Base-by-base conservation (phyloP, 192 early-diverging fungal genomes). In the Coemansia sp. region DNA sequence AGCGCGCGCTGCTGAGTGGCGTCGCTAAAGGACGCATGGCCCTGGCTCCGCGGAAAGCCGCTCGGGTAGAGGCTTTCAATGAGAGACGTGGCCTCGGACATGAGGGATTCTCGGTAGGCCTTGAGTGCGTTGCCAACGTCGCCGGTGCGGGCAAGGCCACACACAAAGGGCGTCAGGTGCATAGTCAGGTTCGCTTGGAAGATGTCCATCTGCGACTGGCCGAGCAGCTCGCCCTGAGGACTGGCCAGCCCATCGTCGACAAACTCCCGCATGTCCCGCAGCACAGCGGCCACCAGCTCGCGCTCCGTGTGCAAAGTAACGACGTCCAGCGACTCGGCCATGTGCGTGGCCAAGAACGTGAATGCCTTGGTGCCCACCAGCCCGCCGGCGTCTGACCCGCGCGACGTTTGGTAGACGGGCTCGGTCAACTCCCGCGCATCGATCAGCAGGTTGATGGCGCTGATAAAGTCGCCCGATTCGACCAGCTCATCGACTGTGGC, bases 361-460 rank as follows among this genome's bases (percentile, higher is more conserved):
- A 75, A 60, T 36, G 61, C 57, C 37, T 32, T 26, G 10, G 67
- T 62, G n/a, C 49, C 55, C 23, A 34, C 54, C 33, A 51, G 32
- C n/a, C 25, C 56, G 19, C 16, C 36, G 12, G 38, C 23, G 0
- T 23, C 32, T 38, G 35, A 29, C 48, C 6, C 42, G 42, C 20
- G 20, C 13, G 36, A 23, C 10, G 9, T 14, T 23, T 33, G 43
- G 8, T 22, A 30, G 1, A 54, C 69, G 3, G 57, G 47, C 14
- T 77, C 59, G 13, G 54, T 48, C 37, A 71, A 64, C 14, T 81
- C 78, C 31, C 82, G 80, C 5, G 89, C 80, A 27, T 96, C 89
- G 32, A 88, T 86, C 29, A 98, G 85, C 33, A 98, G 64, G 47
- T 92, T 88, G 48, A 98, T 57, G 4, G 95, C 93, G 3, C 81